Percentiles rank a stretch among this genome's conserved stretches.
Conservation (phyloP, 768 basidiomycete species). For the Gautieria morchelliformis region DNA sequence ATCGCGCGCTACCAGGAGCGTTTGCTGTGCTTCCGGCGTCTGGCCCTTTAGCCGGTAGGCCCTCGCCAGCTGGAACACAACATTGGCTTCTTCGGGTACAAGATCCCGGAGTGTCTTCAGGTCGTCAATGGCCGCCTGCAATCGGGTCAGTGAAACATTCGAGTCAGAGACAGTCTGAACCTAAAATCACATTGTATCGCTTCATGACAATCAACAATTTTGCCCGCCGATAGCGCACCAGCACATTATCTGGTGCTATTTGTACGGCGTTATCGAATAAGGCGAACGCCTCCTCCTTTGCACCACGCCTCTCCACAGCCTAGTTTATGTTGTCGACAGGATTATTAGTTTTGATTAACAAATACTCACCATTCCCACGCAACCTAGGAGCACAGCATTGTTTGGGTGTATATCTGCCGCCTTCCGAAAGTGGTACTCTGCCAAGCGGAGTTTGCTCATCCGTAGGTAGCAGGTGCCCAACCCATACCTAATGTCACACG, state of each 20-base stretch:
- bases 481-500: constrained; percentile 73
- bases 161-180: not conserved
- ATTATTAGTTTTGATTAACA: not conserved
- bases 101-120: constrained; percentile 70
- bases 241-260: constrained; percentile 78
- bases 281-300: constrained; percentile 63
- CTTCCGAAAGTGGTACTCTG: constrained; percentile 93
- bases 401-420: constrained; percentile 88
- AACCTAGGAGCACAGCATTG: constrained; percentile 92
- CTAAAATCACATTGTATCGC: constrained; percentile 63
- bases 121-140: constrained; percentile 70
- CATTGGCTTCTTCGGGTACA: constrained; percentile 93
- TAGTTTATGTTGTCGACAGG: constrained; percentile 27
- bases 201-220: constrained; percentile 81
- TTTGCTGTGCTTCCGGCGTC: constrained; percentile 68
- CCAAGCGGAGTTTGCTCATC: constrained; percentile 85
- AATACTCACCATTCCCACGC: constrained; percentile 84
- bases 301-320: constrained; percentile 83
- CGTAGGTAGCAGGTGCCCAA: constrained; percentile 93
- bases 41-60: constrained; percentile 79
- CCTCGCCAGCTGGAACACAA: constrained; percentile 91
- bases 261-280: constrained; percentile 75
- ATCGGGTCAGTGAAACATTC: constrained; percentile 14
- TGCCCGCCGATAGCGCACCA: constrained; percentile 90
- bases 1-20: constrained; percentile 86